Evolutionary conservation across 2,329 filamentous ascomycete species (phyloP).

Genomic region (Colletotrichum destructivum): DNA sequence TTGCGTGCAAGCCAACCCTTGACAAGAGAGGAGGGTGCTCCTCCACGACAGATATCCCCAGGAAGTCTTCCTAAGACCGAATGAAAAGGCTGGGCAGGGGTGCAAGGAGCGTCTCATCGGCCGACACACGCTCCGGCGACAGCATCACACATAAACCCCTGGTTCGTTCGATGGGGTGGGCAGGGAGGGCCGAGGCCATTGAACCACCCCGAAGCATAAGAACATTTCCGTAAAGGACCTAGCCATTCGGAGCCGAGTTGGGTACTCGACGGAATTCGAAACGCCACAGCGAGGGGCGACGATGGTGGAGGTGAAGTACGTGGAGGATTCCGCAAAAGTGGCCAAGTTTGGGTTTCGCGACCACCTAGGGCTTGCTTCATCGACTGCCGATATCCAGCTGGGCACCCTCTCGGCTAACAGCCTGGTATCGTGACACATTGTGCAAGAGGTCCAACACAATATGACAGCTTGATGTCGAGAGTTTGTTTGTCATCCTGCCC

Average conservation of each 20-base stretch:
- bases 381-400: slow-evolving; percentile 19
- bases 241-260: slow-evolving; percentile 7
- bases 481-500: not conserved
- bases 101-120: slow-evolving; percentile 35
- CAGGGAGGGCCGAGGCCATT: not conserved
- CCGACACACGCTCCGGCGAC: slow-evolving; percentile 29
- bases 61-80: slow-evolving; percentile 22
- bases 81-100: slow-evolving; percentile 31
- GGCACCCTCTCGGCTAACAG: slow-evolving; percentile 12
- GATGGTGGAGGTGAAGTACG: not conserved
- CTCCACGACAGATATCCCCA: slow-evolving; percentile 9
- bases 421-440: not conserved
- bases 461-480: not conserved
- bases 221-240: slow-evolving; percentile 17
- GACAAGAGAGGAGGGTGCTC: slow-evolving; percentile 4
- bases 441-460: not conserved
- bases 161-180: slow-evolving; percentile 14
- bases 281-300: slow-evolving; percentile 16
- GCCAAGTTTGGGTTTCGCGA: slow-evolving; percentile 30
- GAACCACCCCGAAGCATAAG: slow-evolving; percentile 11
- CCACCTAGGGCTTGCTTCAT: slow-evolving; percentile 29
- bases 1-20: slow-evolving; percentile 35
- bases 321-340: slow-evolving; percentile 12
- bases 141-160: not conserved
- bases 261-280: slow-evolving; percentile 19